Evolutionary conservation across 257 asterid species (phyloP).

Genomic region (Nicotiana attenuata): DNA sequence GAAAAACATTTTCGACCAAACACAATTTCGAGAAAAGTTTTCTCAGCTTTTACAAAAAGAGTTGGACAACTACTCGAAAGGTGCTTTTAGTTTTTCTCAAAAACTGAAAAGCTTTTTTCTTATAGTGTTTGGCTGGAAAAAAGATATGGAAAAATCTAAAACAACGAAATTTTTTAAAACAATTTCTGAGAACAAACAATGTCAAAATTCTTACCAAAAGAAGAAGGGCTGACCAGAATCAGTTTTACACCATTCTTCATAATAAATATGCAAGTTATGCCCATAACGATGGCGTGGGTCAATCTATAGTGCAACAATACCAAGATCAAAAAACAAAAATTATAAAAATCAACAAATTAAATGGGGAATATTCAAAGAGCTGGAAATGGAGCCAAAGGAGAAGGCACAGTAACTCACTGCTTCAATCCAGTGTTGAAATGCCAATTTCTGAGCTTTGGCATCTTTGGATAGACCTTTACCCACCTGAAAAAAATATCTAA

Average conservation of each 20-base stretch:
- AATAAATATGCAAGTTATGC: conserved; percentile 74
- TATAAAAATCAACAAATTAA: neutral
- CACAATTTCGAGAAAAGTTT: neutral
- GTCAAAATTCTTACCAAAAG: conserved; percentile 63
- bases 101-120: neutral
- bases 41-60: neutral
- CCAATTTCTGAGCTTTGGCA: conserved; percentile 75
- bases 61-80: neutral
- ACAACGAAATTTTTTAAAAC: neutral
- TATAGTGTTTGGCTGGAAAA: neutral
- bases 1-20: neutral
- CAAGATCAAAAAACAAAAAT: neutral
- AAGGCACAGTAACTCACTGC: conserved; percentile 48
- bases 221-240: conserved; percentile 90
- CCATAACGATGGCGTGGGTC: conserved; percentile 98
- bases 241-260: conserved; percentile 74
- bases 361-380: neutral
- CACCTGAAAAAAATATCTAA: conserved; percentile 45
- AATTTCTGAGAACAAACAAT: neutral
- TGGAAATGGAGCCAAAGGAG: neutral
- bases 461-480: conserved; percentile 82
- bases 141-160: neutral
- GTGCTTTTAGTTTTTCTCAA: neutral
- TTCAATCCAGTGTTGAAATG: conserved; percentile 98
- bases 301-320: conserved; percentile 38